phyloP scores from a whole-genome alignment of 1,139 yeast genomes.

The Meyerozyma smithsonii region DNA sequence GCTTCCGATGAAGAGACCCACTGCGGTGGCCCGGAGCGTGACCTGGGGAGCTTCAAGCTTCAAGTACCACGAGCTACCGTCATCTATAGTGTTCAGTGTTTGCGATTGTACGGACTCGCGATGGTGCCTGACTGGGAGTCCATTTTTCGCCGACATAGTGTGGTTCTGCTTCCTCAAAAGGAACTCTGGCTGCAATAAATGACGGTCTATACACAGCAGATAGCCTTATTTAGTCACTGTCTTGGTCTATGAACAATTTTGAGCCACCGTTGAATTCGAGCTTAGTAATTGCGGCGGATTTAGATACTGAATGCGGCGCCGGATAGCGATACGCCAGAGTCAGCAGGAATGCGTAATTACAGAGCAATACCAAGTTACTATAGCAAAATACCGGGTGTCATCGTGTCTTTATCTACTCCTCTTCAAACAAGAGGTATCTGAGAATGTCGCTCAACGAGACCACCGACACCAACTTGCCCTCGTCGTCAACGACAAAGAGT shows the following conservation, averaged over 20 bases:
- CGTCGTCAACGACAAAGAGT: conserved; percentile 84
- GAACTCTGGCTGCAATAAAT: too few species aligned
- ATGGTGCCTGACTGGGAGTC: not conserved
- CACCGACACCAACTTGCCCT: conserved; percentile 73
- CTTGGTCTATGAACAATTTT: too few species aligned
- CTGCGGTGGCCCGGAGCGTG: conserved; percentile 65
- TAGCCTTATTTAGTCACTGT: too few species aligned
- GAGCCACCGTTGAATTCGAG: too few species aligned
- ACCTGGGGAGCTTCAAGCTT: conserved; percentile 53
- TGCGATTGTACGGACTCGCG: not conserved
- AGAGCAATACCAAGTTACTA: not conserved
- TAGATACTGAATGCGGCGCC: not conserved
- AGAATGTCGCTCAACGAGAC: conserved; percentile 90
- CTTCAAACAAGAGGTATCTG: conserved; percentile 73
- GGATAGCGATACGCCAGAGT: not conserved
- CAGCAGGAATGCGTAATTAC: not conserved
- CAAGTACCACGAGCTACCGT: conserved; percentile 7
- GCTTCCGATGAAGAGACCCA: conserved; percentile 76
- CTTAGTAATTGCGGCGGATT: not conserved
- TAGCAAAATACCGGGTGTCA: too few species aligned
- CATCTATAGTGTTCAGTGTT: not conserved
- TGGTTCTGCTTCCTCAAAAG: not conserved
- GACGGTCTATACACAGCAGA: too few species aligned
- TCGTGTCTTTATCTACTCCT: conserved; percentile 25
- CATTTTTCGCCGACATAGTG: not conserved